Conservation (phyloP, 2,329 filamentous ascomycete genomes). For the Cadophora sp. region DNA sequence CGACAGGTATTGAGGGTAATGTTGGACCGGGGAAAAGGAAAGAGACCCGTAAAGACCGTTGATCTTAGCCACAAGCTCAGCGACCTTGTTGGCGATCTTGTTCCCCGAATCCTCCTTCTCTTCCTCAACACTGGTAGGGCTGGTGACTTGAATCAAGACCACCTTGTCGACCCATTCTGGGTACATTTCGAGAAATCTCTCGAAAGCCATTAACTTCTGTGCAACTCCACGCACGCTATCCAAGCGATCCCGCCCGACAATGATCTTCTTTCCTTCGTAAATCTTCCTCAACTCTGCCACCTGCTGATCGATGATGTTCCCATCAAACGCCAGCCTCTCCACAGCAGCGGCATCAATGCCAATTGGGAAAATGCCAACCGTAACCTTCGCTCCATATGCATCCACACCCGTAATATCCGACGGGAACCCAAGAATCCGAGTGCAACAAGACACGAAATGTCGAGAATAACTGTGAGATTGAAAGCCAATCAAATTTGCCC, state of each 20-base stretch:
- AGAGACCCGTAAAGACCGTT: conserved; percentile 90
- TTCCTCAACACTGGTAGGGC: conserved; percentile 80
- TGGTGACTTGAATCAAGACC: conserved; percentile 94
- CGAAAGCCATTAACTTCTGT: conserved; percentile 96
- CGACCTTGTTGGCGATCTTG: conserved; percentile 87
- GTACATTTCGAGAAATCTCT: conserved; percentile 87
- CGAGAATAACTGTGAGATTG: conserved; percentile 95
- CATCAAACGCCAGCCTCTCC: conserved; percentile 74
- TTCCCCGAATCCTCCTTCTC: conserved; percentile 78
- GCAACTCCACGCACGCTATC: conserved; percentile 92
- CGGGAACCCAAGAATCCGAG: conserved; percentile 86
- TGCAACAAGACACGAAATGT: conserved; percentile 94
- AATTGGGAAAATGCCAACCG: conserved; percentile 92
- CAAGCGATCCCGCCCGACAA: conserved; percentile 91
- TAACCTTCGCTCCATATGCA: conserved; percentile 86
- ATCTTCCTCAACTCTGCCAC: conserved; percentile 74
- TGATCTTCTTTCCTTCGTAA: conserved; percentile 91
- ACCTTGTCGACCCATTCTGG: conserved; percentile 93
- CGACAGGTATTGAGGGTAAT: conserved; percentile 91
- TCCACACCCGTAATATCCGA: conserved; percentile 86
- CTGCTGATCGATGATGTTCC: conserved; percentile 73
- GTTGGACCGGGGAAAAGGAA: conserved; percentile 88
- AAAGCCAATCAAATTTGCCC: conserved; percentile 92
- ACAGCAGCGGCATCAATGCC: conserved; percentile 89
- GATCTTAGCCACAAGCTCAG: conserved; percentile 88